Evolutionary conservation across 257 asterid genomes (phyloP).

Genomic region (Nicotiana otophora): DNA sequence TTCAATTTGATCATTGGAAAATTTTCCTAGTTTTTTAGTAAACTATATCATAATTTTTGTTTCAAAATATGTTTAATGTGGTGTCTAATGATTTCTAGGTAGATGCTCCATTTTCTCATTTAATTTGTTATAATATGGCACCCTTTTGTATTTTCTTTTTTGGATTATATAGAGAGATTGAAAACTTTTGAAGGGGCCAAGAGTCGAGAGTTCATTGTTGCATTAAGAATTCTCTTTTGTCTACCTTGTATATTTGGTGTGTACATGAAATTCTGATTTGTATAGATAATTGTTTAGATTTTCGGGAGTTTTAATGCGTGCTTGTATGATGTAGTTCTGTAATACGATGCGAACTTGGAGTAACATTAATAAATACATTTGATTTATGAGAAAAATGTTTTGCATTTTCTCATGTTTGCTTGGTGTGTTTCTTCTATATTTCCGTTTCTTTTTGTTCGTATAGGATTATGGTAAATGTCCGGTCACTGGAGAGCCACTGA

Average conservation of each 20-base stretch:
- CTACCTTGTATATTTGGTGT: neutral
- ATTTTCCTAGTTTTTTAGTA: neutral
- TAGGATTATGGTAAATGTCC: conserved; percentile 98
- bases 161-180: neutral
- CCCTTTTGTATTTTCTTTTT: neutral
- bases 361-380: neutral
- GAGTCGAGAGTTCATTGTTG: neutral
- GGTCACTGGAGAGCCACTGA: conserved; percentile 77
- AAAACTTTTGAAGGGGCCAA: neutral
- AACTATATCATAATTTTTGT: neutral
- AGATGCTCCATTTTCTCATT: neutral
- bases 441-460: neutral
- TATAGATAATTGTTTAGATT: neutral
- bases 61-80: neutral
- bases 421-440: neutral
- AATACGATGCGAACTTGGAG: neutral
- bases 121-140: neutral
- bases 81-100: neutral
- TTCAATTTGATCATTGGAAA: neutral
- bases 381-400: neutral
- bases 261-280: neutral
- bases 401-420: neutral
- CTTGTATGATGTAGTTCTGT: neutral
- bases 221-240: neutral
- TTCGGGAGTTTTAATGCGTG: neutral